Percentiles rank a stretch among this genome's conserved stretches.
These are phyloP conservation scores for Boletellus dicymbophilus DNA, from an alignment of 1,284 basidiomycete species.

Conservation along the genomic window DNA sequence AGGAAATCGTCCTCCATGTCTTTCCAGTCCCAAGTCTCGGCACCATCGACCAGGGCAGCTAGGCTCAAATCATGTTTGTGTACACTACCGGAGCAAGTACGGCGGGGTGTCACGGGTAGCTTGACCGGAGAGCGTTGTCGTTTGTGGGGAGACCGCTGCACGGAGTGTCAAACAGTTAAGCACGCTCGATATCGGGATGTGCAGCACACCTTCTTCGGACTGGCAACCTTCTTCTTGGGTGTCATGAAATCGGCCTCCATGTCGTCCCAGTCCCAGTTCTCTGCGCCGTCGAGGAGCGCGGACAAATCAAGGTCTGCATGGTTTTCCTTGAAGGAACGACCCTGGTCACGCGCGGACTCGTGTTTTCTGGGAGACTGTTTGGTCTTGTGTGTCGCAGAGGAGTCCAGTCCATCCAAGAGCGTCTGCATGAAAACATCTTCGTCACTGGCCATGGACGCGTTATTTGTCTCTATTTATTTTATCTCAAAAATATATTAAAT, in stretches of 20 bases:
- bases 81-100: not conserved
- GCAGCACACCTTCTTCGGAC: slow-evolving; percentile 18
- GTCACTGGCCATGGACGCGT: slow-evolving; percentile 35
- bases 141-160: slow-evolving; percentile 17
- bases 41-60: slow-evolving; percentile 41
- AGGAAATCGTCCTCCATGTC: slow-evolving; percentile 46
- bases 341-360: not conserved
- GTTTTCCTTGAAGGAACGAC: slow-evolving; percentile 9
- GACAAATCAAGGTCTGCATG: slow-evolving; percentile 34
- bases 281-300: slow-evolving; percentile 53
- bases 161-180: no score
- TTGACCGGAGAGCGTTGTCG: slow-evolving; percentile 23
- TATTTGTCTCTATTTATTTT: slow-evolving; percentile 22
- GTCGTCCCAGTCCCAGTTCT: slow-evolving; percentile 54
- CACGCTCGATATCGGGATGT: slow-evolving; percentile 2
- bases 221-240: slow-evolving; percentile 37
- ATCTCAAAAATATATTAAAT: not conserved
- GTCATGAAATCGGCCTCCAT: slow-evolving; percentile 39
- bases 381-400: slow-evolving; percentile 15
- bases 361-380: slow-evolving; percentile 12
- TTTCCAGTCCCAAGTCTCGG: slow-evolving; percentile 53
- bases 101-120: slow-evolving; percentile 6
- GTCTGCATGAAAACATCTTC: slow-evolving; percentile 50
- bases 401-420: slow-evolving; percentile 48
- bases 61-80: slow-evolving; percentile 21